A percentile compares a stretch with the other conserved stretches of the same genome.
phyloP scores from a whole-genome alignment of 176 grass and related monocot species.

The Oryza longistaminata region DNA sequence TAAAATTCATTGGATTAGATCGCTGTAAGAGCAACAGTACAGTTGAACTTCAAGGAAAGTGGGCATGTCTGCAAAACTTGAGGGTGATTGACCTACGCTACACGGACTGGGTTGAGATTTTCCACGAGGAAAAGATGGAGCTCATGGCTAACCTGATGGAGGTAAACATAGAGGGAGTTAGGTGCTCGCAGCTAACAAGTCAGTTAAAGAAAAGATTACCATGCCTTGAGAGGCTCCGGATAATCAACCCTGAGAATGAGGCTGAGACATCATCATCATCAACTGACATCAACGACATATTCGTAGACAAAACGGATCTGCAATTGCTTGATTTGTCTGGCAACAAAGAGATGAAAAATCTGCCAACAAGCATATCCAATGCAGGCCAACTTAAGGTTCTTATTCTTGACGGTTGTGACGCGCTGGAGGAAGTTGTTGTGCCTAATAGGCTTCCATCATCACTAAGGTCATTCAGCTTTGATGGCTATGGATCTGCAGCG shows the following conservation, averaged over 20 bases:
- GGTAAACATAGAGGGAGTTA: background rate
- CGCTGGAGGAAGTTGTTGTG: background rate
- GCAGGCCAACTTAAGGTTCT: background rate
- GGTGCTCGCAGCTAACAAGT: background rate
- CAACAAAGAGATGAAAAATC: background rate
- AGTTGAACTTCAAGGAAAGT: background rate
- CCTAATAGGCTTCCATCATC: background rate
- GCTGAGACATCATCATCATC: background rate
- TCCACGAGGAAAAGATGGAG: background rate
- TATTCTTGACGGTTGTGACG: slow-evolving; percentile 33
- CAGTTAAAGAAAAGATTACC: background rate
- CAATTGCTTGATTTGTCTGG: background rate
- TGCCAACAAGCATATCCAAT: background rate
- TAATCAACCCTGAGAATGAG: background rate
- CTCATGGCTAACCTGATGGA: background rate
- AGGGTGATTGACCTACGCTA: background rate
- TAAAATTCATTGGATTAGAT: slow-evolving; percentile 29
- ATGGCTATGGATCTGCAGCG: slow-evolving; percentile 1
- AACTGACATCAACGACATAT: background rate
- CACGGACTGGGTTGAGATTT: background rate
- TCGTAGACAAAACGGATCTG: background rate
- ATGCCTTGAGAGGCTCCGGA: background rate
- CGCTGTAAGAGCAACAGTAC: background rate
- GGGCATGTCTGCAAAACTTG: background rate
- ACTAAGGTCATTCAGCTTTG: background rate